phyloP scores from a whole-genome alignment of 169 alveolate species.

The Plasmodium berghei region DNA sequence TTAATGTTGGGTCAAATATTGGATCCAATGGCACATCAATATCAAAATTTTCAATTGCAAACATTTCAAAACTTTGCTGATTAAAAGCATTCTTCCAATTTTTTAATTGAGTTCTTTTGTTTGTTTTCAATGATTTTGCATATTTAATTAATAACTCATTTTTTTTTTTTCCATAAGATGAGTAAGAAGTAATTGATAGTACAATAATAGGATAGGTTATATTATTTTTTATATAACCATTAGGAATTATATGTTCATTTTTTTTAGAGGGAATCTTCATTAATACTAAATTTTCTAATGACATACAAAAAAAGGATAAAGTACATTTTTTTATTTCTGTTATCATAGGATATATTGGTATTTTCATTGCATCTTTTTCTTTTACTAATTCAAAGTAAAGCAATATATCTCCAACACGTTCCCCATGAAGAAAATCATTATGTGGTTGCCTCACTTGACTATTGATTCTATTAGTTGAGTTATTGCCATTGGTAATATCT shows the following conservation, averaged over 20 bases:
- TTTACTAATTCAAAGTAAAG: conserved; percentile 88
- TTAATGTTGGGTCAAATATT: conserved; percentile 89
- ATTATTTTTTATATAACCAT: background rate
- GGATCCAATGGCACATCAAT: conserved; percentile 90
- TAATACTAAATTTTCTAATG: conserved; percentile 83
- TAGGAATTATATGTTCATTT: background rate
- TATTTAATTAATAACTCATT: conserved; percentile 77
- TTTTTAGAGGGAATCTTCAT: conserved; percentile 57
- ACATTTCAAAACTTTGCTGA: conserved; percentile 88
- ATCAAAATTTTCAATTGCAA: conserved; percentile 83
- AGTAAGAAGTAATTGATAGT: conserved; percentile 69
- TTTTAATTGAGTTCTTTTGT: conserved; percentile 79
- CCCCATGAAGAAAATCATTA: conserved; percentile 39
- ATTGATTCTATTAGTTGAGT: background rate
- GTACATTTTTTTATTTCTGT: conserved; percentile 87
- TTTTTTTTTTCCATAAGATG: conserved; percentile 72
- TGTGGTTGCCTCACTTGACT: conserved; percentile 31
- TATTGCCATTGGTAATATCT: background rate
- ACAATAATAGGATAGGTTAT: conserved; percentile 55
- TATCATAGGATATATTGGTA: conserved; percentile 90
- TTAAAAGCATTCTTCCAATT: conserved; percentile 85
- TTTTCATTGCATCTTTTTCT: conserved; percentile 84
- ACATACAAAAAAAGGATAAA: conserved; percentile 83
- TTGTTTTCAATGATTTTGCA: conserved; percentile 77
- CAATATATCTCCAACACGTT: conserved; percentile 85